phyloP scores from a whole-genome alignment of 202 grass and related monocot species.

The Zizania palustris region DNA sequence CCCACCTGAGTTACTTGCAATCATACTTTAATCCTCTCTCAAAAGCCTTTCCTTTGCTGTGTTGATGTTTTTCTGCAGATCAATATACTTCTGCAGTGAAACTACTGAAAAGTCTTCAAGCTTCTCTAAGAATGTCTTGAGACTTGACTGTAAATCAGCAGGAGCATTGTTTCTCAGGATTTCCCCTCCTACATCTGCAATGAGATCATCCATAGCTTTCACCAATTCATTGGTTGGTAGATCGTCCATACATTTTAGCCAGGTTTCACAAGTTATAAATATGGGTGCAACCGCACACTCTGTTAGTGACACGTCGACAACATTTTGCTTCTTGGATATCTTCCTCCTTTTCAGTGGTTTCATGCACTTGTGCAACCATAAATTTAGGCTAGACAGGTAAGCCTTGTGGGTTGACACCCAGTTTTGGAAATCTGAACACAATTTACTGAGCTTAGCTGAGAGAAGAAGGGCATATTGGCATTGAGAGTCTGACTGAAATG shows the following conservation, averaged over 20 bases:
- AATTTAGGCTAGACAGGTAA: slow-evolving; percentile 52
- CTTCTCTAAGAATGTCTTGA: slow-evolving; percentile 49
- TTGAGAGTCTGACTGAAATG: slow-evolving; percentile 38
- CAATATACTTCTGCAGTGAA: slow-evolving; percentile 51
- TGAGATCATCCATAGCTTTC: slow-evolving; percentile 50
- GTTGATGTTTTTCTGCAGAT: slow-evolving; percentile 37
- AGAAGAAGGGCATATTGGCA: slow-evolving; percentile 39
- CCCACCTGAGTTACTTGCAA: neutral
- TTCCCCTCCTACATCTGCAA: slow-evolving; percentile 16
- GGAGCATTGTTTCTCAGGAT: slow-evolving; percentile 6
- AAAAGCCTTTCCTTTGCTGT: slow-evolving; percentile 30
- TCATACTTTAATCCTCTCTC: slow-evolving; percentile 11
- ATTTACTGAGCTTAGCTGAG: slow-evolving; percentile 42
- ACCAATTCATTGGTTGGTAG: slow-evolving; percentile 43
- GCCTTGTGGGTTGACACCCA: slow-evolving; percentile 64
- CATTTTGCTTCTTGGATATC: slow-evolving; percentile 22
- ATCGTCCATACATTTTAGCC: slow-evolving; percentile 47
- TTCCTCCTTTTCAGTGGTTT: slow-evolving; percentile 54
- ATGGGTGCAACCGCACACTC: slow-evolving; percentile 50
- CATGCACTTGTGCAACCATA: slow-evolving; percentile 64
- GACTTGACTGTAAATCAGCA: slow-evolving; percentile 30
- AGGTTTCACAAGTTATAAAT: slow-evolving; percentile 54
- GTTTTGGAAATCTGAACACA: slow-evolving; percentile 55
- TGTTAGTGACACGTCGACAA: slow-evolving; percentile 32
- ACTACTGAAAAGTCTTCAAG: slow-evolving; percentile 48